A percentile compares a stretch with the other conserved stretches of the same genome.
These are phyloP conservation scores for Exophiala sp. DNA, from an alignment of 2,329 filamentous ascomycete species.

Conservation along the genomic window DNA sequence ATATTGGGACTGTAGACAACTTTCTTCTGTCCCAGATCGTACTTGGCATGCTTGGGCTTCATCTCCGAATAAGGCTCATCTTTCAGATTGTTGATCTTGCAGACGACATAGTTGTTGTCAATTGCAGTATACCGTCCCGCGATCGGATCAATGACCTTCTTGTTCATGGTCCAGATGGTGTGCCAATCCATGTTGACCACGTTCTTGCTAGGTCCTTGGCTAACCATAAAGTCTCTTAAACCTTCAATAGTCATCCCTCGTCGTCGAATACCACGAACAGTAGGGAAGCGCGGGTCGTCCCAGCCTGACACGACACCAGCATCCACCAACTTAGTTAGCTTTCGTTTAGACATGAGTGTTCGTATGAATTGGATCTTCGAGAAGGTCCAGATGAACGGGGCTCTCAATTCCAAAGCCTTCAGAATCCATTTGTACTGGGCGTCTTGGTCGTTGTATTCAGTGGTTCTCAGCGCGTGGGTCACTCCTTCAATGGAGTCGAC, in stretches of 20 bases:
- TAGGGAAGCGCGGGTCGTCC: slow-evolving; percentile 49
- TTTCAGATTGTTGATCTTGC: slow-evolving; percentile 56
- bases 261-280: slow-evolving; percentile 46
- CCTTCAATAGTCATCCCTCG: slow-evolving; percentile 47
- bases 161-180: slow-evolving; percentile 56
- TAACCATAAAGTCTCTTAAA: slow-evolving; percentile 47
- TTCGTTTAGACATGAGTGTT: slow-evolving; percentile 47
- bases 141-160: slow-evolving; percentile 71
- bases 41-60: slow-evolving; percentile 34
- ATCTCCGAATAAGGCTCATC: slow-evolving; percentile 37
- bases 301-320: slow-evolving; percentile 46
- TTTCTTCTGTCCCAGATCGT: slow-evolving; percentile 33
- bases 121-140: slow-evolving; percentile 33
- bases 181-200: slow-evolving; percentile 48
- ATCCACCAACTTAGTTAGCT: slow-evolving; percentile 48
- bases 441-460: slow-evolving; percentile 52
- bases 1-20: slow-evolving; percentile 32
- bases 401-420: slow-evolving; percentile 42
- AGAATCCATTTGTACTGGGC: slow-evolving; percentile 50
- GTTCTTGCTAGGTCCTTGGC: slow-evolving; percentile 46
- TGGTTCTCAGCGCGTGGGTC: slow-evolving; percentile 60
- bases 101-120: slow-evolving; percentile 29
- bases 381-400: slow-evolving; percentile 48
- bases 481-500: slow-evolving; percentile 59
- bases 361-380: slow-evolving; percentile 49